Evolutionary conservation across 2,329 filamentous ascomycete species (phyloP).

Genomic region (Purpureocillium takamizusanense): DNA sequence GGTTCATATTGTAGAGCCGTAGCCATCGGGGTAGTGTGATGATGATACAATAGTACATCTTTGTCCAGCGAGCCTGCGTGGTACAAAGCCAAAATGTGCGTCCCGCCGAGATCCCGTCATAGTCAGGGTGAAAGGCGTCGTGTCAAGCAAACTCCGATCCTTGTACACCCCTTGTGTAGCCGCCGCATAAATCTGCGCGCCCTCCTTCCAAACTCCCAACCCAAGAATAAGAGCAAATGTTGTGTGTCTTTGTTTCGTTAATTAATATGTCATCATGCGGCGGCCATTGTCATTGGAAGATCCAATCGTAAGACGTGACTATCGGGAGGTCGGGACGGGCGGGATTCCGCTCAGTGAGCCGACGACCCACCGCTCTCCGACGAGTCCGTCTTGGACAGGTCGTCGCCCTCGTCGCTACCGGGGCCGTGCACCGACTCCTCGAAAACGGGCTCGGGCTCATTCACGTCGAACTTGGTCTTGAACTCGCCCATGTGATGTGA

Average conservation of each 20-base stretch:
- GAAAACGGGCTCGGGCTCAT: slow-evolving; percentile 85
- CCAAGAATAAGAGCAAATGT: slow-evolving; percentile 1
- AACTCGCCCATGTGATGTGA: slow-evolving; percentile 65
- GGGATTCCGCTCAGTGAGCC: slow-evolving; percentile 35
- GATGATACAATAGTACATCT: slow-evolving; percentile 23
- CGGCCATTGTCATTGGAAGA: background rate
- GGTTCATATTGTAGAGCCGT: background rate
- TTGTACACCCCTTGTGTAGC: background rate
- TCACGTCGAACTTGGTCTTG: slow-evolving; percentile 93
- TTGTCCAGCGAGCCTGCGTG: slow-evolving; percentile 7
- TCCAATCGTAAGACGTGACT: slow-evolving; percentile 9
- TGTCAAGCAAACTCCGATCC: slow-evolving; percentile 6
- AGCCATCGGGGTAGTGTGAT: slow-evolving; percentile 5
- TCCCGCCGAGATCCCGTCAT: slow-evolving; percentile 15
- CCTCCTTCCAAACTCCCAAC: slow-evolving; percentile 1
- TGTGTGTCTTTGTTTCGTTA: slow-evolving; percentile 15
- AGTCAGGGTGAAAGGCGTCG: slow-evolving; percentile 8
- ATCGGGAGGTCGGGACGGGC: slow-evolving; percentile 8
- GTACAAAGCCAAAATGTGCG: slow-evolving; percentile 10
- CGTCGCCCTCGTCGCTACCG: slow-evolving; percentile 41
- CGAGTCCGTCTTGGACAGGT: slow-evolving; percentile 46
- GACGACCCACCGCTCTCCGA: slow-evolving; percentile 55
- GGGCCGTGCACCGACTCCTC: slow-evolving; percentile 77
- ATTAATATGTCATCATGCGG: slow-evolving; percentile 1
- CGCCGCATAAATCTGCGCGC: background rate